Base-by-base conservation (phyloP, 2,329 filamentous ascomycete genomes). In the Alternaria longipes region DNA sequence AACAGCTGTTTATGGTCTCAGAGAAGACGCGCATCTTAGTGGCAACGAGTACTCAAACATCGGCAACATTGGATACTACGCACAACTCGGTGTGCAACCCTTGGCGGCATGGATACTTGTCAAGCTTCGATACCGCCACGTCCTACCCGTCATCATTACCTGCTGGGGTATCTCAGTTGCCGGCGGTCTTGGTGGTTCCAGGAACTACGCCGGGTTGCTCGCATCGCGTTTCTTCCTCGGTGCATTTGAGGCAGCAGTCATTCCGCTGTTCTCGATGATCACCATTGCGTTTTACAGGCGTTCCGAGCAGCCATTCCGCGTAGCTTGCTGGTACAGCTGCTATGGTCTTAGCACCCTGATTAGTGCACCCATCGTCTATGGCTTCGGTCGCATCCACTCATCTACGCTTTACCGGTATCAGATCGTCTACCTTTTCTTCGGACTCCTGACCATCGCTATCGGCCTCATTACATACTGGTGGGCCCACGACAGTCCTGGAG, bases 311-410 rank as follows among this genome's bases (percentile, higher is more conserved):
- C 68, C 68, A 6, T 68, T 70, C 50, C 56, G 60, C 5, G 59
- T 60, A 32, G 51, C 52, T 6, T 84, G 90, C 60, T 91, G 89
- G 89, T 90, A 90, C 77, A 84, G 81, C 54, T 90, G 89, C 79
- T 89, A 89, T 64, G 87, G 87, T 6, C 83, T 85, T 51, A 87
- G 84, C 2, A 86, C 74, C 8, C 85, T 90, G 12, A 77, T 89
- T 38, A 88, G 87, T 14, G 86, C 87, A 1, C 62, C 87, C 0
- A 79, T 90, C 0, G 86, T 87, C 1, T 90, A 89, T 65, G 87
- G 86, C 2, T 88, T 90, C 50, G 85, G 85, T 3, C 77, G 80
- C 34, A 80, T 81, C 18, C 79, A 88, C 40, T 86, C 86, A 3
- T 82, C 84, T 0, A 68, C 80, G 3, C 84, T 91, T 58, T 84